phyloP scores from a whole-genome alignment of 2,329 filamentous ascomycete genomes.

The Beauveria sp. region DNA sequence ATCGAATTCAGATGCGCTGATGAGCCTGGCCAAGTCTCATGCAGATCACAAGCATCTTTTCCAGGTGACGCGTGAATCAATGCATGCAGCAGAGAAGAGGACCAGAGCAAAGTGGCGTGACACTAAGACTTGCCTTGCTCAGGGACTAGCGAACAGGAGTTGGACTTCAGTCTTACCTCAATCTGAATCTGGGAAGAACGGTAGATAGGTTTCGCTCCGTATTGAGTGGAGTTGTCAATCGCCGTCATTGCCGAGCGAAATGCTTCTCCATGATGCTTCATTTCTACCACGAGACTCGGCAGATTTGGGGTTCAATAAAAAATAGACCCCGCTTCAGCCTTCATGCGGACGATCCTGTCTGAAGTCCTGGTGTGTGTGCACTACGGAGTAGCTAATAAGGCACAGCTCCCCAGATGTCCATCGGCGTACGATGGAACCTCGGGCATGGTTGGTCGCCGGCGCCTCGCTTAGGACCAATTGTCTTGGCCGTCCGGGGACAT shows the following conservation, averaged over 20 bases:
- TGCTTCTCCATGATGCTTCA: background rate
- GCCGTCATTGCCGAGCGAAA: background rate
- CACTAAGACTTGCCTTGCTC: background rate
- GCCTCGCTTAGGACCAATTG: background rate
- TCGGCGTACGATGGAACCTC: background rate
- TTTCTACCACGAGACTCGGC: background rate
- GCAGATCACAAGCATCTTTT: conserved; percentile 55
- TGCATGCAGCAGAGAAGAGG: background rate
- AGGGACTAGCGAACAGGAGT: background rate
- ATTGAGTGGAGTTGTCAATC: background rate
- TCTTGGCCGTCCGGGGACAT: background rate
- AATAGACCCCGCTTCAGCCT: background rate
- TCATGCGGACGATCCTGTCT: background rate
- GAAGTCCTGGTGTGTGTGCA: background rate
- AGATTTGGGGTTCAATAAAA: background rate
- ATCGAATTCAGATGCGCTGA: conserved; percentile 64
- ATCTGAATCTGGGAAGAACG: background rate
- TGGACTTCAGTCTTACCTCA: background rate
- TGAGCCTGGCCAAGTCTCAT: conserved; percentile 53
- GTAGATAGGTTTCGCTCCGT: background rate
- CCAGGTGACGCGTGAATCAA: background rate
- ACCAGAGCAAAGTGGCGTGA: conserved; percentile 3
- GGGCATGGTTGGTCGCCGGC: background rate
- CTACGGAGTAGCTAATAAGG: background rate
- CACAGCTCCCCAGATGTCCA: background rate